Base-by-base conservation (phyloP, 352 stramenopile species). In the Aphanomyces euteiches region DNA sequence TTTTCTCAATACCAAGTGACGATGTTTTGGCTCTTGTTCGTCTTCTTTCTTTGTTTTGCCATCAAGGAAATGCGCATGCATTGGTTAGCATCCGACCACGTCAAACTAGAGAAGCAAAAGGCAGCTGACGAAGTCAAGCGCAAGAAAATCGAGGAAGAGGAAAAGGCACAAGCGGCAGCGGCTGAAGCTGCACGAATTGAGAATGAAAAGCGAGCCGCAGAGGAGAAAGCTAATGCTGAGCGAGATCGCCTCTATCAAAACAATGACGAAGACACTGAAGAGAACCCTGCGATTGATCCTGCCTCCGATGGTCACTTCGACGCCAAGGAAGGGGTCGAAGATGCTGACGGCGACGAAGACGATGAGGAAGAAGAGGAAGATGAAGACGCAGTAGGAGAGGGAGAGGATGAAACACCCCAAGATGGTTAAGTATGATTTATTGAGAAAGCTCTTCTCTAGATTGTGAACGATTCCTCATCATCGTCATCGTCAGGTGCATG, bases 1-100 rank as follows among this genome's bases (percentile, higher is more conserved):
- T 79, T 90, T 72, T 79, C 82, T 19, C 83, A 90, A 64, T 90
- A 89, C 66, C 79, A 90, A 75, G 78, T 90, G 39, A 76, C 75
- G 15, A 56, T 84, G 17, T 91, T 91, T 47, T 91, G 84, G 84
- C 72, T 87, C 45, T 41, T 85, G 12, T 77, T 90, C 34, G 75
- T 60, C 36, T 90, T 88, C 67, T 60, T 85, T 17, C 77, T 90
- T 21, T 77, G 66, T 36, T 90, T 88, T 72, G 74, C 84, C 7
- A 71, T 80, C 34, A 83, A 77, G 67, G 83, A 90, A 67, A 85
- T 79, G 64, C 54, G 53, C 45, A n/a, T 37, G 19, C 54, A 61
- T 37, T 61, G 54, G 54, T 40, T 40, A 17, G 54, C 54, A 12
- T 40, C 54, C 21, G 54, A 61, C 1, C 15, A 39, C 36, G 54